phyloP scores from a whole-genome alignment of 495 filamentous ascomycete species.

The Aspergillus hancockii region DNA sequence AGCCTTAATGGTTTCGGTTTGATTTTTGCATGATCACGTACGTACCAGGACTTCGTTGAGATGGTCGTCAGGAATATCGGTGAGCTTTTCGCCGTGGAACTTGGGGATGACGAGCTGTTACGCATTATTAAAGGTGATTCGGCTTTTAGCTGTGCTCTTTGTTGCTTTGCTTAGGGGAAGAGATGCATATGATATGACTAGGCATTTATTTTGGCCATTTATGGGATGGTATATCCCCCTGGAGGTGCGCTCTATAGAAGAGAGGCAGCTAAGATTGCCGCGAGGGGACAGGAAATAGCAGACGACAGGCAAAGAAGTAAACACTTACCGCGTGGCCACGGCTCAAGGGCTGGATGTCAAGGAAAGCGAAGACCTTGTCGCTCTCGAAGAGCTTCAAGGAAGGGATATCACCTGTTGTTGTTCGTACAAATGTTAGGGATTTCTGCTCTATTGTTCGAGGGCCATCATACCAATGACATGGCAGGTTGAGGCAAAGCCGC shows the following conservation, averaged over 20 bases:
- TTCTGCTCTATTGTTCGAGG: not conserved
- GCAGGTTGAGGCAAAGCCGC: not conserved
- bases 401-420: slow-evolving; percentile 77
- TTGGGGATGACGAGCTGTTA: slow-evolving; percentile 93
- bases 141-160: slow-evolving; percentile 7
- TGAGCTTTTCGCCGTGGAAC: slow-evolving; percentile 87
- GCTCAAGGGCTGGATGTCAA: slow-evolving; percentile 90
- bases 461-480: not conserved
- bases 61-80: slow-evolving; percentile 89
- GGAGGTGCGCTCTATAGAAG: not conserved
- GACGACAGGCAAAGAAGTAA: not conserved
- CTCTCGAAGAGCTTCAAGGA: slow-evolving; percentile 93
- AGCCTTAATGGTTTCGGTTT: no score
- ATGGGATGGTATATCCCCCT: not conserved
- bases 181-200: not conserved
- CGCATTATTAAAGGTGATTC: not conserved
- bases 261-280: not conserved
- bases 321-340: slow-evolving; percentile 74
- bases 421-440: slow-evolving; percentile 12
- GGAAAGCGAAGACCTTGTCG: slow-evolving; percentile 92
- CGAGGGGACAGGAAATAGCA: slow-evolving; percentile 23
- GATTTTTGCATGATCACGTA: no score
- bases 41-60: slow-evolving; percentile 79
- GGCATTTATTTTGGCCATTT: not conserved
- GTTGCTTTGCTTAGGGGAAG: not conserved